Evolutionary conservation across 208 protist species (phyloP).

Genomic region (Naegleria lovaniensis): DNA sequence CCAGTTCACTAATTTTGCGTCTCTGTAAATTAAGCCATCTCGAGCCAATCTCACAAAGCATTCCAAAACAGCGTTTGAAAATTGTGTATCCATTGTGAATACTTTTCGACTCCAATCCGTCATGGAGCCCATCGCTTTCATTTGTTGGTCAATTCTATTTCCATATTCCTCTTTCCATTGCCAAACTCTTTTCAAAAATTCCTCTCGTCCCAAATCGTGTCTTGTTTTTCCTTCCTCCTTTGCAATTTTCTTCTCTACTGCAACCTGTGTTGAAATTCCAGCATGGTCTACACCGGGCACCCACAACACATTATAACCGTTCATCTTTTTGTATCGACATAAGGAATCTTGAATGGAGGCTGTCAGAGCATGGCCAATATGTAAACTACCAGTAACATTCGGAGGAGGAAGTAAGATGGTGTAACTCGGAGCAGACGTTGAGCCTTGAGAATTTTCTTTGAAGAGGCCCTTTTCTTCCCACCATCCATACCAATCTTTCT

Average conservation of each 20-base stretch:
- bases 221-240: slow-evolving; percentile 55
- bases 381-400: slow-evolving; percentile 99
- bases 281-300: slow-evolving; percentile 99
- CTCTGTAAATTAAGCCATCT: slow-evolving; percentile 89
- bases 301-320: slow-evolving; percentile 92
- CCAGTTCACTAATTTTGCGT: slow-evolving; percentile 98
- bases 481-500: neutral
- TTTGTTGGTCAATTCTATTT: slow-evolving; percentile 86
- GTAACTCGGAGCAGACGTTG: slow-evolving; percentile 50
- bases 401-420: slow-evolving; percentile 97
- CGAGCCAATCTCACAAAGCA: slow-evolving; percentile 94
- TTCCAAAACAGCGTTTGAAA: slow-evolving; percentile 80
- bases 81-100: slow-evolving; percentile 97
- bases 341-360: slow-evolving; percentile 87
- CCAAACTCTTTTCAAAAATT: slow-evolving; percentile 92
- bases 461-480: neutral
- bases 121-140: slow-evolving; percentile 87
- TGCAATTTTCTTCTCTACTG: slow-evolving; percentile 93
- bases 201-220: slow-evolving; percentile 92
- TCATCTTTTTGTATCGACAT: slow-evolving; percentile 89
- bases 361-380: slow-evolving; percentile 99
- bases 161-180: slow-evolving; percentile 95
- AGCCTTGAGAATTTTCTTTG: neutral
- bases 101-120: slow-evolving; percentile 95
- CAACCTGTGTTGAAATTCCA: slow-evolving; percentile 97